Conservation (phyloP, 2,329 filamentous ascomycete genomes). For the Fonsecaea nubica region DNA sequence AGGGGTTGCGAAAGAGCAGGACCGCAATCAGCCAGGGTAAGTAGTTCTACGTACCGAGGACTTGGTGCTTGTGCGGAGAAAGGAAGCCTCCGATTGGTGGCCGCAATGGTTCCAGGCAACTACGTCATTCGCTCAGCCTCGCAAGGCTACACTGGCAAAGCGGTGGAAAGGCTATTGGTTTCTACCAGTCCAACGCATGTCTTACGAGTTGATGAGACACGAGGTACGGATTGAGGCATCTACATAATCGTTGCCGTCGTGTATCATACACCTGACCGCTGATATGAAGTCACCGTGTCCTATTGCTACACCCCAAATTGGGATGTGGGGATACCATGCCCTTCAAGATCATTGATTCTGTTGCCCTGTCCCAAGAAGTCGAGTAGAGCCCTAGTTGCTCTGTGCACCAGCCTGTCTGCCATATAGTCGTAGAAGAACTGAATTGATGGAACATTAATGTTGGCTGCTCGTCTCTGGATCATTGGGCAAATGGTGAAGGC, state of each 20-base stretch:
- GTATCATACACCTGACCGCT: background rate
- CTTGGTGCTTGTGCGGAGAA: background rate
- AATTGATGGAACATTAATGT: background rate
- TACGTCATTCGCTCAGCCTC: background rate
- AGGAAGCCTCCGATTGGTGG: constrained; percentile 14
- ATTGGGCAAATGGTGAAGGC: background rate
- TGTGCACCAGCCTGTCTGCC: background rate
- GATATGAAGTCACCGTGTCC: background rate
- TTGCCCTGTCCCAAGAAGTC: no score
- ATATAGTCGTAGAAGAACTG: background rate
- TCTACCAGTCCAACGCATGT: background rate
- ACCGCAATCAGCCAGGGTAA: background rate
- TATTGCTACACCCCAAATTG: background rate
- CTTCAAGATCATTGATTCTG: no score
- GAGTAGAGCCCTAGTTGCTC: background rate
- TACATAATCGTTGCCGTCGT: background rate
- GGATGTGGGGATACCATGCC: background rate
- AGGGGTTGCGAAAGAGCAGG: background rate
- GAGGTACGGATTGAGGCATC: background rate
- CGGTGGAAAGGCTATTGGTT: background rate
- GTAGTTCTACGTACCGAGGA: background rate
- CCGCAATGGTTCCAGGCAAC: background rate
- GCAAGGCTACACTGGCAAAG: background rate
- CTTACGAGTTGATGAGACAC: background rate
- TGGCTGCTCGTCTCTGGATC: background rate